These are phyloP conservation scores for Pyracantha coccinea DNA, from an alignment of 331 rosid genomes.

Conservation along the genomic window DNA sequence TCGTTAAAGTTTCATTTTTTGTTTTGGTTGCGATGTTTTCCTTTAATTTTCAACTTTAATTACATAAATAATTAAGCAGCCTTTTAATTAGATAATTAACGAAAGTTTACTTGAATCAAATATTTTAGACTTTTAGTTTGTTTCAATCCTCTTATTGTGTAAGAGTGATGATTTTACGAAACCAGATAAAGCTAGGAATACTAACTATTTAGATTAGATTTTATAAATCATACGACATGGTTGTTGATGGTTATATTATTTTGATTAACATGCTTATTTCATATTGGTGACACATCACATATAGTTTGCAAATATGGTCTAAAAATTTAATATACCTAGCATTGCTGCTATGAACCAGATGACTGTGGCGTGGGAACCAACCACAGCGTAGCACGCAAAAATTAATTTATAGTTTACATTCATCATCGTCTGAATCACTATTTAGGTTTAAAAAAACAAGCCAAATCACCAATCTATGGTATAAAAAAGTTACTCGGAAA, in stretches of 20 bases:
- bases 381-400: background rate
- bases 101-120: background rate
- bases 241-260: too few species aligned
- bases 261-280: too few species aligned
- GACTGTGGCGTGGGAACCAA: background rate
- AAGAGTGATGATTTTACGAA: background rate
- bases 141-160: background rate
- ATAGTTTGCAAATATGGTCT: too few species aligned
- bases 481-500: background rate
- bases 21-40: too few species aligned
- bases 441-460: background rate
- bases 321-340: too few species aligned
- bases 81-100: slow-evolving; percentile 4
- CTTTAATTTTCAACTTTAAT: background rate
- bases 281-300: too few species aligned
- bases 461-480: background rate
- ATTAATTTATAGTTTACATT: background rate
- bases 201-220: too few species aligned
- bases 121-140: background rate
- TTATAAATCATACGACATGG: too few species aligned
- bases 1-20: too few species aligned
- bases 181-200: too few species aligned
- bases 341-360: too few species aligned
- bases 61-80: background rate
- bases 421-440: background rate